Conservation (phyloP, 1,284 basidiomycete species). For the Boletus semigastroideus region DNA sequence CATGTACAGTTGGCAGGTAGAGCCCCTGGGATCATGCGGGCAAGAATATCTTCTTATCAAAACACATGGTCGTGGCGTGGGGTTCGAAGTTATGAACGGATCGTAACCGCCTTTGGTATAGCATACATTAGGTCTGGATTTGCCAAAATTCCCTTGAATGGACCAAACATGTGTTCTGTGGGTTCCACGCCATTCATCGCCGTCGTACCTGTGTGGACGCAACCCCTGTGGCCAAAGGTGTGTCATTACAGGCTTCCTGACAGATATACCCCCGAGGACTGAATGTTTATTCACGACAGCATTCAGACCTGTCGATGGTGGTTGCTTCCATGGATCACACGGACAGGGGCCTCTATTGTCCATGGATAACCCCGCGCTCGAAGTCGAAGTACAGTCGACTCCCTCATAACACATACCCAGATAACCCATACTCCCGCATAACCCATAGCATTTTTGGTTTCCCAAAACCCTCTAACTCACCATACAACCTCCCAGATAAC, state of each 20-base stretch:
- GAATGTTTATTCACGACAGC: background rate
- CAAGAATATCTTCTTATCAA: constrained; percentile 29
- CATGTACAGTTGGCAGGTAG: background rate
- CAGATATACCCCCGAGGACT: background rate
- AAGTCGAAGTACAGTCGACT: background rate
- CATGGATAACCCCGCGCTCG: background rate
- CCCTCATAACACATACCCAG: no score
- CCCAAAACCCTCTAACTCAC: no score
- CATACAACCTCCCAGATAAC: no score
- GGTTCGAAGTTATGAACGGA: background rate
- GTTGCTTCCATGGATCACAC: background rate
- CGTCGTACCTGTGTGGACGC: background rate
- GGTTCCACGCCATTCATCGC: background rate
- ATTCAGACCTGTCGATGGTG: background rate
- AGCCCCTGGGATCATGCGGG: background rate
- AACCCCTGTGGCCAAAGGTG: constrained; percentile 2
- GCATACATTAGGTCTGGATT: constrained; percentile 1
- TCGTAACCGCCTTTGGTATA: constrained; percentile 18
- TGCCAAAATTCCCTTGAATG: constrained; percentile 14
- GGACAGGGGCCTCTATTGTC: background rate
- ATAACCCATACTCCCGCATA: no score
- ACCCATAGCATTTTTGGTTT: no score
- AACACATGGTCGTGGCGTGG: constrained; percentile 8
- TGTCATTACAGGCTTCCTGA: background rate
- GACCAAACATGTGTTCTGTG: background rate